These are phyloP conservation scores for Tolypocladium guangdongense DNA, from an alignment of 2,329 filamentous ascomycete genomes.

Conservation along the genomic window DNA sequence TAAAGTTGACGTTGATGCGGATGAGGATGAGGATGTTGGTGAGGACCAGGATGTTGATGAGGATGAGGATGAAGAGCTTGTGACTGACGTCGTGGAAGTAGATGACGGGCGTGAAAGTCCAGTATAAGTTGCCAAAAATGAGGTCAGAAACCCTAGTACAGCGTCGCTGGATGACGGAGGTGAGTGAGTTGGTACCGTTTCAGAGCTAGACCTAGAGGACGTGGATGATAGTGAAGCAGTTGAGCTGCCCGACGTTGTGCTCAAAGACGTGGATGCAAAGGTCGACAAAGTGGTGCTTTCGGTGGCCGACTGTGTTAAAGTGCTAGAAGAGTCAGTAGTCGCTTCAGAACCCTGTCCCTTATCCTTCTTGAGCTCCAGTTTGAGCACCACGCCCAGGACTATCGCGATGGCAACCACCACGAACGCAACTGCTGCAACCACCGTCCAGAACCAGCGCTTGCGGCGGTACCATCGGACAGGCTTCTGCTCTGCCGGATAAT, in stretches of 20 bases:
- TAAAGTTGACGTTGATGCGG: neutral
- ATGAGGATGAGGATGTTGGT: no score
- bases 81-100: neutral
- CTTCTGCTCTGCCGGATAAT: conserved; percentile 1
- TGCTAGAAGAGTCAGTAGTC: neutral
- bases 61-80: neutral
- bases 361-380: conserved; percentile 1
- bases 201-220: neutral
- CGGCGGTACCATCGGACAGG: conserved; percentile 8
- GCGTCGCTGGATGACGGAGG: neutral
- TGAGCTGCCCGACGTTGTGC: neutral
- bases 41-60: neutral
- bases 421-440: conserved; percentile 1
- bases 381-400: conserved; percentile 9
- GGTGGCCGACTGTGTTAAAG: neutral
- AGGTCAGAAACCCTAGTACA: neutral
- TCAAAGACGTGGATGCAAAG: neutral
- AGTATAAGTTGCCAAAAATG: neutral
- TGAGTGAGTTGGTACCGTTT: neutral
- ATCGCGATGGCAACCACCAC: conserved; percentile 2
- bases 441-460: conserved; percentile 4
- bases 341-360: neutral
- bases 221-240: neutral
- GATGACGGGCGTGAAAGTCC: neutral
- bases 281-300: neutral